A percentile compares a stretch with the other conserved stretches of the same genome.
phyloP scores from a whole-genome alignment of 2,329 filamentous ascomycete genomes.

The Colletotrichum godetiae region DNA sequence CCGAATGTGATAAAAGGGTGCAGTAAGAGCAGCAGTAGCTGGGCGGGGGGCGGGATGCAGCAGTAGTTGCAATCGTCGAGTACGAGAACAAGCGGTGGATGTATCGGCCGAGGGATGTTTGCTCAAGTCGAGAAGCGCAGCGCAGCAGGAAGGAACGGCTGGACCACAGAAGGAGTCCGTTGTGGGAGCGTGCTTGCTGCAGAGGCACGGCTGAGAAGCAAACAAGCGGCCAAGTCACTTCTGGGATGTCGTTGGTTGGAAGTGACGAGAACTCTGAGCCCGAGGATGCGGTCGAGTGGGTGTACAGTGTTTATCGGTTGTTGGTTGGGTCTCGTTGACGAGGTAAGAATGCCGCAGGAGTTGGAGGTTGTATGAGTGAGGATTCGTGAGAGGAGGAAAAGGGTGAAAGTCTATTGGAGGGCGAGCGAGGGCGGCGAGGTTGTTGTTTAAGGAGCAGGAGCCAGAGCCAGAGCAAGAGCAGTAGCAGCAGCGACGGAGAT shows the following conservation, averaged over 20 bases:
- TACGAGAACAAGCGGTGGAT: not conserved
- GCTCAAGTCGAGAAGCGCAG: slow-evolving; percentile 5
- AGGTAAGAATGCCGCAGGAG: not conserved
- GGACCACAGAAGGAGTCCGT: slow-evolving; percentile 32
- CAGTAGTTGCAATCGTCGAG: slow-evolving; percentile 27
- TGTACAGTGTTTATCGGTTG: slow-evolving; percentile 1
- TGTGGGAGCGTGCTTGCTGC: slow-evolving; percentile 29
- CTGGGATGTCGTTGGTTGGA: slow-evolving; percentile 3
- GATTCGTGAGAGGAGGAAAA: slow-evolving; percentile 11
- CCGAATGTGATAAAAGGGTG: slow-evolving; percentile 3
- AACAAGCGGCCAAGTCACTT: slow-evolving; percentile 25
- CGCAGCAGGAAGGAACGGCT: slow-evolving; percentile 29
- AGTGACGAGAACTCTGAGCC: not conserved
- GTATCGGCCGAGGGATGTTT: slow-evolving; percentile 27
- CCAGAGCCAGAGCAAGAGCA: not conserved
- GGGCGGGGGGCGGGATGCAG: slow-evolving; percentile 12
- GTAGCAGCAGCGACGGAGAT: not conserved
- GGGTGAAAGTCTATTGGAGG: slow-evolving; percentile 35
- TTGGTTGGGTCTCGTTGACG: not conserved
- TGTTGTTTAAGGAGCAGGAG: not conserved
- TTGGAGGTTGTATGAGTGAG: slow-evolving; percentile 10
- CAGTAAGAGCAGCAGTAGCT: not conserved
- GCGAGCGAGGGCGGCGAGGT: slow-evolving; percentile 15
- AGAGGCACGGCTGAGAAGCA: slow-evolving; percentile 28
- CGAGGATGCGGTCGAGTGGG: slow-evolving; percentile 19